Base-by-base conservation (phyloP, 257 asterid genomes). In the Verbascum thapsus region DNA sequence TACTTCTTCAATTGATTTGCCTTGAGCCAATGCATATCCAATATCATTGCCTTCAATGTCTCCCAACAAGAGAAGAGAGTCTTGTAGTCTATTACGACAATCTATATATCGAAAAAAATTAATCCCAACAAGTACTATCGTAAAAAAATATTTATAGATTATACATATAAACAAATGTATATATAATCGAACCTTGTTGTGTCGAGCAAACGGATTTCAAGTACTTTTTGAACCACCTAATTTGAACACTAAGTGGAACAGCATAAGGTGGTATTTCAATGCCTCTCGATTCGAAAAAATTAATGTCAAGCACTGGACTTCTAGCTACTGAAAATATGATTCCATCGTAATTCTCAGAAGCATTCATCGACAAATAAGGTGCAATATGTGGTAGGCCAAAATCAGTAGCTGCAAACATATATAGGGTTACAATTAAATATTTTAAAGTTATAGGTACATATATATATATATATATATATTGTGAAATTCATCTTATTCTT, bases 151-250 rank as follows among this genome's bases (percentile, higher is more conserved):
- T n/a, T n/a, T n/a, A n/a, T n/a, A n/a, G n/a, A n/a, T n/a, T n/a
- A n/a, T n/a, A n/a, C n/a, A n/a, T n/a, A n/a, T n/a, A n/a, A n/a
- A n/a, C n/a, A n/a, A n/a, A n/a, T n/a, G n/a, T n/a, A n/a, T n/a
- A n/a, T n/a, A n/a, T n/a, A n/a, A n/a, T n/a, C 41, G 5, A 34
- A 57, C 63, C 63, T 57, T 16, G 34, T 15, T 30, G 63, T 38
- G 63, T 37, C 10, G 38, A 2, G 37, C 71, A 42, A 1, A 39
- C 37, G 43, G 58, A 6, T 7, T 32, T 3, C 11, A 73, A 45
- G 53, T 73, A 63, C 23, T 67, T 32, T 17, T 38, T 40, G 39
- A 67, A 67, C 78, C 78, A 73, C 20, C 16, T 38, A 7, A 73
- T 13, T 44, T 73, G 78, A 4, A 37, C 17, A 20, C 58, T 47